Percentiles rank a stretch among this genome's conserved stretches.
These are phyloP conservation scores for Nemania sp. DNA, from an alignment of 2,329 filamentous ascomycete genomes.

Conservation along the genomic window DNA sequence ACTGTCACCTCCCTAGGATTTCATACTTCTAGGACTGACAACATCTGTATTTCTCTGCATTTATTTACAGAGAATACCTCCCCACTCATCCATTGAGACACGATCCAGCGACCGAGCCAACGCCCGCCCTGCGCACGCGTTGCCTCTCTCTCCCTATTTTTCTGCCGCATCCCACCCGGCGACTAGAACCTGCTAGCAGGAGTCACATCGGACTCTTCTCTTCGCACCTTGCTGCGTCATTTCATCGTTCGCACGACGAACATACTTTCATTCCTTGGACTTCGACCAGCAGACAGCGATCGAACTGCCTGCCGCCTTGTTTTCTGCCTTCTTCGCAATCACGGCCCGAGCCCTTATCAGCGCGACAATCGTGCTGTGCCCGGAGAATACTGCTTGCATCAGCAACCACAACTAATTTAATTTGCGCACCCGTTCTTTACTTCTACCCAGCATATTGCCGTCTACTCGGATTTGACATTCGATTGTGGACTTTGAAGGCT, in stretches of 20 bases:
- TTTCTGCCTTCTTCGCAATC: conserved; percentile 32
- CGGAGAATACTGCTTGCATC: conserved; percentile 32
- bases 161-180: conserved; percentile 24
- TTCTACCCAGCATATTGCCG: conserved; percentile 36
- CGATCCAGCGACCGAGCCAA: conserved; percentile 38
- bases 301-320: conserved; percentile 35
- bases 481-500: conserved; percentile 37
- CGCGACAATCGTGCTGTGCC: conserved; percentile 23
- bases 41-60: conserved; percentile 47
- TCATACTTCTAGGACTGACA: conserved; percentile 43
- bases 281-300: conserved; percentile 40
- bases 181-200: conserved; percentile 32
- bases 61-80: conserved; percentile 47
- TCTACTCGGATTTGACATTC: conserved; percentile 50
- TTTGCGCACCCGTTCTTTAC: conserved; percentile 38
- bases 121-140: conserved; percentile 43
- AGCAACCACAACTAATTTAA: conserved; percentile 39
- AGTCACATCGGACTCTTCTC: conserved; percentile 22
- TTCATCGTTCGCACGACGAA: conserved; percentile 41
- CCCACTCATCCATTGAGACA: conserved; percentile 44
- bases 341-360: conserved; percentile 27
- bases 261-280: conserved; percentile 39
- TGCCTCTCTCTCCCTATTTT: conserved; percentile 30
- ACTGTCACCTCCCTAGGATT: conserved; percentile 39
- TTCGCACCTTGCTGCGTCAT: conserved; percentile 18